Percentiles rank a stretch among this genome's conserved stretches.
Evolutionary conservation across 108 stramenopile genomes (phyloP).

Genomic region (Nitzschia sp.): DNA sequence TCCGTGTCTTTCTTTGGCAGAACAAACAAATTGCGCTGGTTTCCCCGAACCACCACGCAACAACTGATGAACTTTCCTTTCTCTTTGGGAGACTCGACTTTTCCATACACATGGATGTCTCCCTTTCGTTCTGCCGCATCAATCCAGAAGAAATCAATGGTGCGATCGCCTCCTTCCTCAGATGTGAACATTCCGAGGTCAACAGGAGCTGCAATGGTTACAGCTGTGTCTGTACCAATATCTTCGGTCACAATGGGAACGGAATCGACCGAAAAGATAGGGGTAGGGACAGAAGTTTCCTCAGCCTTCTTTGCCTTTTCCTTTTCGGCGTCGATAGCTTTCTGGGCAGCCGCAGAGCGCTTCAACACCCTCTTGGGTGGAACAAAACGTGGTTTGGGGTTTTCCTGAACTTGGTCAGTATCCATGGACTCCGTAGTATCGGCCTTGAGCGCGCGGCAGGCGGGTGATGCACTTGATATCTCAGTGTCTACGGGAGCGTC

Average conservation of each 20-base stretch:
- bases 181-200: constrained; percentile 34
- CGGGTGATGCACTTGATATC: not conserved
- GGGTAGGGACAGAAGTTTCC: constrained; percentile 12
- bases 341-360: constrained; percentile 45
- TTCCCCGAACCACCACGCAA: constrained; percentile 83
- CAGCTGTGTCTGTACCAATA: constrained; percentile 46
- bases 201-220: constrained; percentile 22
- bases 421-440: not conserved
- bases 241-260: constrained; percentile 53
- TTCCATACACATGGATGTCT: constrained; percentile 91
- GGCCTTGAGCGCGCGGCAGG: not conserved
- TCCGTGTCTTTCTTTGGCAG: constrained; percentile 67
- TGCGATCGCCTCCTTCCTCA: constrained; percentile 38
- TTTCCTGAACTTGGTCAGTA: not conserved
- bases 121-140: constrained; percentile 94
- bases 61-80: constrained; percentile 63
- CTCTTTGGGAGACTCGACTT: constrained; percentile 48
- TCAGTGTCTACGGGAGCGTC: constrained; percentile 8
- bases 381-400: constrained; percentile 26
- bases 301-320: constrained; percentile 8
- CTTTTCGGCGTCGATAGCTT: constrained; percentile 32
- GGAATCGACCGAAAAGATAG: constrained; percentile 47
- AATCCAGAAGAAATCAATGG: constrained; percentile 90
- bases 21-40: constrained; percentile 88
- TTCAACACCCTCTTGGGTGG: constrained; percentile 19